These are phyloP conservation scores for Pezicula rhizophila DNA, from an alignment of 2,329 filamentous ascomycete genomes.

Conservation along the genomic window DNA sequence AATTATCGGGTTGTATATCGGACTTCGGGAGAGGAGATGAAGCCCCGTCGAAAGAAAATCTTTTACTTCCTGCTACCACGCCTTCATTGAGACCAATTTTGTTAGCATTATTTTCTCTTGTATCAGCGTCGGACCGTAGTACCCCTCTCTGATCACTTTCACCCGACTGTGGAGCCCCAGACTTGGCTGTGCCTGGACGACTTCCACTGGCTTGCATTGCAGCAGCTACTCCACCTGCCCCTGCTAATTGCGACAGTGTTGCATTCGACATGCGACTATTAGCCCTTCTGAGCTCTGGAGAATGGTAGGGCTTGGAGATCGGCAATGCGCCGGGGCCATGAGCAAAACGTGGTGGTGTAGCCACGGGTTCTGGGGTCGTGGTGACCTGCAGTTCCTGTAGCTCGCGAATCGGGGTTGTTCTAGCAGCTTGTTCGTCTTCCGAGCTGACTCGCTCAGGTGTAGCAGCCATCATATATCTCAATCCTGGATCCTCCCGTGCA, in stretches of 20 bases:
- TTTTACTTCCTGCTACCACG: conserved; percentile 26
- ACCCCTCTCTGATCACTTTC: conserved; percentile 34
- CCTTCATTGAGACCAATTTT: conserved; percentile 26
- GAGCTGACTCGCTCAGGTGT: conserved; percentile 51
- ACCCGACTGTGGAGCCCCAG: conserved; percentile 20
- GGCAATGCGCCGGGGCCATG: conserved; percentile 70
- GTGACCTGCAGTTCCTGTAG: conserved; percentile 54
- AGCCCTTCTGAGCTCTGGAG: conserved; percentile 71
- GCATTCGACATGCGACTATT: conserved; percentile 78
- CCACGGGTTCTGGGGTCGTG: conserved; percentile 62
- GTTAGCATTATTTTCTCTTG: conserved; percentile 28
- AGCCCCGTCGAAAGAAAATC: conserved; percentile 23
- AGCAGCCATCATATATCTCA: conserved; percentile 38
- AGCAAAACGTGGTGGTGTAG: conserved; percentile 70
- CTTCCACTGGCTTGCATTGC: conserved; percentile 33
- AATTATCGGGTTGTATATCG: conserved; percentile 10
- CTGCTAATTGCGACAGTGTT: conserved; percentile 74
- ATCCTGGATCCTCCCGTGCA: conserved; percentile 25
- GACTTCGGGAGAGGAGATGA: conserved; percentile 10
- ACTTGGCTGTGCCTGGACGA: conserved; percentile 12
- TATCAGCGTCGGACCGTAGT: conserved; percentile 31
- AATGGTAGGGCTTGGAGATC: conserved; percentile 62
- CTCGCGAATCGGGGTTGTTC: conserved; percentile 39
- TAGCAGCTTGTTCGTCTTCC: conserved; percentile 43
- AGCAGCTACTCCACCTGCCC: conserved; percentile 49